These are phyloP conservation scores for Funneliformis geosporum DNA, from an alignment of 192 early-diverging fungal species.

Conservation along the genomic window DNA sequence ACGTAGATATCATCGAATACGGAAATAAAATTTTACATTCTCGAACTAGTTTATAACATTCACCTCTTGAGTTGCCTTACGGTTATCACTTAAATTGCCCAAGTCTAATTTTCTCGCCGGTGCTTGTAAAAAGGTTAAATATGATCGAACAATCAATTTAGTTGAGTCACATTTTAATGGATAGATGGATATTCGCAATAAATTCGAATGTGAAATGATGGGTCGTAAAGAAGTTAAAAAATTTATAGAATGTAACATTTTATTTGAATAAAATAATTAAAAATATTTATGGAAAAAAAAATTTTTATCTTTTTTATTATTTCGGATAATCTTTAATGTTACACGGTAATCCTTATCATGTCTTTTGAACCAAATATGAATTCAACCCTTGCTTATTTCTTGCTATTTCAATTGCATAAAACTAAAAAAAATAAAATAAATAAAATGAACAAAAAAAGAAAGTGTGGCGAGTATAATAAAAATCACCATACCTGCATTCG, in stretches of 20 bases:
- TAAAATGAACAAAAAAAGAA: neutral
- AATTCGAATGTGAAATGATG: neutral
- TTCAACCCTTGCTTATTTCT: constrained; percentile 87
- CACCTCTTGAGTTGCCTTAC: constrained; percentile 16
- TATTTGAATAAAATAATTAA: no score
- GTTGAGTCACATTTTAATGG: neutral
- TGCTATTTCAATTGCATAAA: constrained; percentile 90
- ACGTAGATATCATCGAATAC: neutral
- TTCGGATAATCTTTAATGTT: no score
- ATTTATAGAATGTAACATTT: neutral
- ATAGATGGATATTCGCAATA: neutral
- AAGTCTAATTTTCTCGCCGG: neutral
- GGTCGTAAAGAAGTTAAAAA: neutral
- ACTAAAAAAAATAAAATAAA: constrained; percentile 49
- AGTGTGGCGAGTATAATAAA: neutral
- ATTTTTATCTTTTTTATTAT: no score
- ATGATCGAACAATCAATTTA: neutral
- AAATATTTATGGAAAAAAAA: no score
- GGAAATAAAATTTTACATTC: neutral
- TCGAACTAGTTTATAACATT: neutral
- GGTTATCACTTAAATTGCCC: constrained; percentile 20
- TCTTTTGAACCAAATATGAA: constrained; percentile 40
- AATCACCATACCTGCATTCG: constrained; percentile 37
- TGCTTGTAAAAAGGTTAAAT: constrained; percentile 8
- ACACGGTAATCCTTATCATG: neutral